Conservation (phyloP, 1,139 yeast genomes). For the Scheffersomyces segobiensis region DNA sequence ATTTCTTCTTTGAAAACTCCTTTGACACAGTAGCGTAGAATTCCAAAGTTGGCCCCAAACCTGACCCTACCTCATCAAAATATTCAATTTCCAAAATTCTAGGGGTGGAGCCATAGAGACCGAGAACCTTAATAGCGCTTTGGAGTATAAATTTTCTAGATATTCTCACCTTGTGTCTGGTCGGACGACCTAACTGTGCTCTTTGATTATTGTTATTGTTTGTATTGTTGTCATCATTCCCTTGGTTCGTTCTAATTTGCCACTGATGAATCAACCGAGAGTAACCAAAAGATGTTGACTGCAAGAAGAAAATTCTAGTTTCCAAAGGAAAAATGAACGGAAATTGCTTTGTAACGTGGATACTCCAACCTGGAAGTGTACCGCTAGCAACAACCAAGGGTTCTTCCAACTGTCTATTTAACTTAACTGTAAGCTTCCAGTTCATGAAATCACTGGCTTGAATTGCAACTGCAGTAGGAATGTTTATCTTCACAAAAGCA, state of each 20-base stretch:
- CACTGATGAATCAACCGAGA: slow-evolving; percentile 81
- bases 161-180: slow-evolving; percentile 79
- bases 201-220: slow-evolving; percentile 18
- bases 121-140: slow-evolving; percentile 79
- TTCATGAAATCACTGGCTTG: slow-evolving; percentile 60
- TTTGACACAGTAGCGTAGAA: slow-evolving; percentile 82
- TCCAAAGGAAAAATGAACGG: slow-evolving; percentile 88
- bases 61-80: slow-evolving; percentile 92
- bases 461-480: slow-evolving; percentile 18
- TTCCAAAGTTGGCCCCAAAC: slow-evolving; percentile 93
- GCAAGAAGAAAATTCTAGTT: slow-evolving; percentile 74
- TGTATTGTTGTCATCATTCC: slow-evolving; percentile 24
- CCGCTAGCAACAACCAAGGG: slow-evolving; percentile 89
- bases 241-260: slow-evolving; percentile 58
- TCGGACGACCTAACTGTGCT: slow-evolving; percentile 68
- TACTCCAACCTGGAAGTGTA: slow-evolving; percentile 83
- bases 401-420: slow-evolving; percentile 86
- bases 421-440: slow-evolving; percentile 82
- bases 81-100: slow-evolving; percentile 86
- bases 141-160: slow-evolving; percentile 70
- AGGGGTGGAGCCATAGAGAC: slow-evolving; percentile 75
- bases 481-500: slow-evolving; percentile 26
- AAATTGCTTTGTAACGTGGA: slow-evolving; percentile 66
- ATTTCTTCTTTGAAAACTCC: slow-evolving; percentile 60
- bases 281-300: slow-evolving; percentile 89